A percentile compares a stretch with the other conserved stretches of the same genome.
phyloP scores from a whole-genome alignment of 495 filamentous ascomycete species.

The Penicillium arizonense region DNA sequence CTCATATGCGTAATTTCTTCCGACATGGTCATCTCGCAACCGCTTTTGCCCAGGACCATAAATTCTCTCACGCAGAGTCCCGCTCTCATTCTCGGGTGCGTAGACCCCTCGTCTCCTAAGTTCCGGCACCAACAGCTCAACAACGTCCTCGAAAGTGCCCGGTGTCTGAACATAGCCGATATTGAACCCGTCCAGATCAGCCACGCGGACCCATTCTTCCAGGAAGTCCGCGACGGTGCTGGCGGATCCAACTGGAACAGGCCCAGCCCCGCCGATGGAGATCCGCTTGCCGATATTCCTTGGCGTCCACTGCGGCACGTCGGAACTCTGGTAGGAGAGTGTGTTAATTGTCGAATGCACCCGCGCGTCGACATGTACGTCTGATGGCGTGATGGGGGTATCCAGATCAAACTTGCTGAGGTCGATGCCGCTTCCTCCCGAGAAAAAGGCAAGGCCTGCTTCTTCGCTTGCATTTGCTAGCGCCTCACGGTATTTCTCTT shows the following conservation, averaged over 20 bases:
- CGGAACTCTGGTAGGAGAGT: constrained; percentile 14
- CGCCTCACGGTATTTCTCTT: constrained; percentile 37
- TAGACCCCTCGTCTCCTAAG: constrained; percentile 3
- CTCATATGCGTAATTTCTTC: constrained; percentile 8
- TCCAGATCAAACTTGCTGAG: constrained; percentile 17
- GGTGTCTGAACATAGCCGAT: constrained; percentile 27
- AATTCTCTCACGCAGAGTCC: constrained; percentile 25
- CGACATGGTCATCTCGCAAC: constrained; percentile 12
- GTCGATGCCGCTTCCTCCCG: constrained; percentile 45
- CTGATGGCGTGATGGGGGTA: constrained; percentile 6
- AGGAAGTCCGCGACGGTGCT: not conserved
- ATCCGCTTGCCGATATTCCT: constrained; percentile 18
- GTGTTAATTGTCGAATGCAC: constrained; percentile 8
- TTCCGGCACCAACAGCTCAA: constrained; percentile 34
- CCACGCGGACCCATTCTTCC: constrained; percentile 1
- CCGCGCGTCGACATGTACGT: constrained; percentile 9
- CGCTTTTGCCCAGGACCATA: constrained; percentile 11
- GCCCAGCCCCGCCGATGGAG: constrained; percentile 14
- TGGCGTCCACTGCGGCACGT: constrained; percentile 18
- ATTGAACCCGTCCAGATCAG: not conserved
- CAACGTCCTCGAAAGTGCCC: constrained; percentile 51
- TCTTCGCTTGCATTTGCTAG: constrained; percentile 34
- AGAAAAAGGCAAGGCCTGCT: constrained; percentile 41
- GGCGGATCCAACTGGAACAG: constrained; percentile 10
- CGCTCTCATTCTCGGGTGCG: constrained; percentile 18